Evolutionary conservation across 2,329 filamentous ascomycete species (phyloP).

Genomic region (Coniella vitis): DNA sequence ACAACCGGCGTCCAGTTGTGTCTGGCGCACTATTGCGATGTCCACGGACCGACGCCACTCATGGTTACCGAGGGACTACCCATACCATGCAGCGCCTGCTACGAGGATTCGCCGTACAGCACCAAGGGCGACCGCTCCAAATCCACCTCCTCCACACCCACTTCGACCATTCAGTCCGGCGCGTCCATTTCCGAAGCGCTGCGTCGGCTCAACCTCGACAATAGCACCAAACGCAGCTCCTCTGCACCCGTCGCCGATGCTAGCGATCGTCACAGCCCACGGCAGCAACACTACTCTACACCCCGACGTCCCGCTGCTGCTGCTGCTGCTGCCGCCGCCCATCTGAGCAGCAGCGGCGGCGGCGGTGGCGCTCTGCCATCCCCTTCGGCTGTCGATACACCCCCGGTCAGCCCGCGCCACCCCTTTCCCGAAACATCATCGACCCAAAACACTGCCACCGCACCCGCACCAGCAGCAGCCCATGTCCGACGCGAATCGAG

Average conservation of each 20-base stretch:
- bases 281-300: constrained; percentile 35
- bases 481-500: constrained; percentile 45
- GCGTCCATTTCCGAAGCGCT: constrained; percentile 39
- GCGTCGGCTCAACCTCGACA: constrained; percentile 38
- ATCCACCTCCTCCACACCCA: constrained; percentile 31
- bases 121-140: constrained; percentile 30
- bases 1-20: constrained; percentile 50
- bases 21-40: constrained; percentile 64
- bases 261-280: constrained; percentile 36
- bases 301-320: constrained; percentile 31
- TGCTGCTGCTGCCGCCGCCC: no score
- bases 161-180: constrained; percentile 24
- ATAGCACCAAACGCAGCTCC: constrained; percentile 29
- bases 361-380: no score
- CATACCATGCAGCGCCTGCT: constrained; percentile 53
- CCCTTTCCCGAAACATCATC: background rate
- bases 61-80: constrained; percentile 64
- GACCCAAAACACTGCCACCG: background rate
- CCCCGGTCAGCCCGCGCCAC: constrained; percentile 49
- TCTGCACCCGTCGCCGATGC: constrained; percentile 32
- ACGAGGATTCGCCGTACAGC: constrained; percentile 32
- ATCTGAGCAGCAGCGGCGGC: no score
- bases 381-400: constrained; percentile 45
- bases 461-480: constrained; percentile 21
- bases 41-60: constrained; percentile 61